Percentiles rank a stretch among this genome's conserved stretches.
Conservation (phyloP, 768 basidiomycete species). For the Mycena olivaceomarginata region DNA sequence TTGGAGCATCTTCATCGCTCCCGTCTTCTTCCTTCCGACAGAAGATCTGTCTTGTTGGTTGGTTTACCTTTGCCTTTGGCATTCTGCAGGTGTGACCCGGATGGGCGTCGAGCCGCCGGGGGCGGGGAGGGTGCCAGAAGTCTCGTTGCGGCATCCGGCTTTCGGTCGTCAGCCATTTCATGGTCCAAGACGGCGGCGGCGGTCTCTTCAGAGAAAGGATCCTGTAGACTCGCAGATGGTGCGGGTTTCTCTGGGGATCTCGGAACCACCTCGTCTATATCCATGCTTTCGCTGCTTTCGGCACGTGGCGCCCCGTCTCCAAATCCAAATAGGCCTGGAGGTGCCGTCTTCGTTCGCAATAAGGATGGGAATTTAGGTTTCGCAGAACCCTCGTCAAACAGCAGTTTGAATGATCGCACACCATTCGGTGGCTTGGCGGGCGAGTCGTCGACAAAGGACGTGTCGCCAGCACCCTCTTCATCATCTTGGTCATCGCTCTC, state of each 20-base stretch:
- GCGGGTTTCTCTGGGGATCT: background rate
- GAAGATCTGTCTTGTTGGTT: conserved; percentile 70
- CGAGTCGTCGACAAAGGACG: conserved; percentile 81
- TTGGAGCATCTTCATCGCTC: conserved; percentile 51
- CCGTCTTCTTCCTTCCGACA: conserved; percentile 52
- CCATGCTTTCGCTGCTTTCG: conserved; percentile 35
- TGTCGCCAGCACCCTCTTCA: conserved; percentile 52
- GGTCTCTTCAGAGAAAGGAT: conserved; percentile 26
- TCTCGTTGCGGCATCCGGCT: conserved; percentile 46
- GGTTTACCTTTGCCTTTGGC: conserved; percentile 54
- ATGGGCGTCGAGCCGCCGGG: conserved; percentile 55
- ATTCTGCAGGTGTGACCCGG: conserved; percentile 49
- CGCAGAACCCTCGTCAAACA: conserved; percentile 73
- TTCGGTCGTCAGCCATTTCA: conserved; percentile 41
- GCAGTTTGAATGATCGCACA: conserved; percentile 77
- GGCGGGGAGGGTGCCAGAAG: conserved; percentile 86
- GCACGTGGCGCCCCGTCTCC: background rate
- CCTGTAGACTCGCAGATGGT: background rate
- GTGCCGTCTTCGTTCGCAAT: conserved; percentile 26
- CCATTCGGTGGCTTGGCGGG: conserved; percentile 78
- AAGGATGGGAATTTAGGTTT: conserved; percentile 35
- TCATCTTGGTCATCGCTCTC: conserved; percentile 60
- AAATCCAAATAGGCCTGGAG: conserved; percentile 42
- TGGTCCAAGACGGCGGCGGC: conserved; percentile 2
- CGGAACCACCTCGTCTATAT: conserved; percentile 35